Percentiles rank a stretch among this genome's conserved stretches.
These are phyloP conservation scores for Hymenoscyphus scutula DNA, from an alignment of 2,329 filamentous ascomycete genomes.

Conservation along the genomic window DNA sequence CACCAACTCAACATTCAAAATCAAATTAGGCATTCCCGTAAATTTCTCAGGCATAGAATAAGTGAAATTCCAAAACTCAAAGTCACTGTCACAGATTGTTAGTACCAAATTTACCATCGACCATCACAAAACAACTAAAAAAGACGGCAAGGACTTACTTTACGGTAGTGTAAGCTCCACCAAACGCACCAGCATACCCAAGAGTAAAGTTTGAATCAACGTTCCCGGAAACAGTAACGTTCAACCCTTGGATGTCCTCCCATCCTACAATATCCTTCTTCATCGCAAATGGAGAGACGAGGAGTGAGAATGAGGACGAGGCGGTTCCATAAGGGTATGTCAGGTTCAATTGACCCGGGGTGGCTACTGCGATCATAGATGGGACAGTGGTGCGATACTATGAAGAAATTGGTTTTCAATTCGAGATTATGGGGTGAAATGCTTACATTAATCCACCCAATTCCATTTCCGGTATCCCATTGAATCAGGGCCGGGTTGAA, in stretches of 20 bases:
- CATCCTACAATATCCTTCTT: slow-evolving; percentile 46
- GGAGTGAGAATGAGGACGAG: slow-evolving; percentile 49
- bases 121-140: not conserved
- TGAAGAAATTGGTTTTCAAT: slow-evolving; percentile 3
- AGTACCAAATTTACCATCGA: not conserved
- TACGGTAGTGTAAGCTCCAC: slow-evolving; percentile 38
- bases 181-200: slow-evolving; percentile 29
- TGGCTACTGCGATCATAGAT: slow-evolving; percentile 42
- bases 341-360: slow-evolving; percentile 45
- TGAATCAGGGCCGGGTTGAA: slow-evolving; percentile 62
- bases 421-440: not conserved
- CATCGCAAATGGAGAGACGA: slow-evolving; percentile 47
- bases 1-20: slow-evolving; percentile 24
- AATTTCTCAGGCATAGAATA: slow-evolving; percentile 40
- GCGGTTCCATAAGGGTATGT: slow-evolving; percentile 53
- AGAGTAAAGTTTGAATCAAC: slow-evolving; percentile 23
- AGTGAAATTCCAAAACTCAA: slow-evolving; percentile 48
- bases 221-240: slow-evolving; percentile 41
- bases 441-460: slow-evolving; percentile 36
- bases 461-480: slow-evolving; percentile 48
- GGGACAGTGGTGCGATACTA: slow-evolving; percentile 41
- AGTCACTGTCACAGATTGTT: slow-evolving; percentile 32
- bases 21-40: slow-evolving; percentile 26
- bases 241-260: slow-evolving; percentile 48
- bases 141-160: slow-evolving; percentile 24